Evolutionary conservation across 768 basidiomycete genomes (phyloP).

Genomic region (Hygrophorus russula): DNA sequence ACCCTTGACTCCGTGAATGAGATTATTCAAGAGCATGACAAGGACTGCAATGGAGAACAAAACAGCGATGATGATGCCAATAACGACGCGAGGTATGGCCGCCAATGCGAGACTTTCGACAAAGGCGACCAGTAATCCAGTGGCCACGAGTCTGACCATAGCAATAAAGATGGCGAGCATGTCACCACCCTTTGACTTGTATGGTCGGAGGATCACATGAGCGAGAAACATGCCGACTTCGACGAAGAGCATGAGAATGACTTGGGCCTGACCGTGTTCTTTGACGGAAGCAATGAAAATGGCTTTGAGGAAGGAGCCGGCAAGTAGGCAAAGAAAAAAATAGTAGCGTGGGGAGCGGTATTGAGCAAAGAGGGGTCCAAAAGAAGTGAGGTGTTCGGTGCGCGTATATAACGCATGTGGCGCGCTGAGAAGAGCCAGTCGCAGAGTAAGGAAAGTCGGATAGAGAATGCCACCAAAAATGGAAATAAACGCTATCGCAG

Average conservation of each 20-base stretch:
- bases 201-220: conserved; percentile 47
- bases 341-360: conserved; percentile 60
- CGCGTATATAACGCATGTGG: conserved; percentile 27
- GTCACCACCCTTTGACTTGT: conserved; percentile 58
- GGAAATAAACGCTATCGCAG: conserved; percentile 53
- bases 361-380: conserved; percentile 54
- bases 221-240: conserved; percentile 51
- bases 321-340: conserved; percentile 48
- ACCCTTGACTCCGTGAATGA: conserved; percentile 33
- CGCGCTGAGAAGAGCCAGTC: conserved; percentile 28
- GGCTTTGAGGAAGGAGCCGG: conserved; percentile 54
- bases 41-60: conserved; percentile 63
- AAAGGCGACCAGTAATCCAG: conserved; percentile 70
- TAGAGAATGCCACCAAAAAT: conserved; percentile 38
- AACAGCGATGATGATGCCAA: conserved; percentile 66
- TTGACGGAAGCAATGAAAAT: conserved; percentile 62
- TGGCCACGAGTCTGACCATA: conserved; percentile 56
- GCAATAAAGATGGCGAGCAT: conserved; percentile 57
- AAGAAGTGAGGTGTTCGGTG: conserved; percentile 23
- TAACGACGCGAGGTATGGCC: conserved; percentile 71
- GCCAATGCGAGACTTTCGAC: conserved; percentile 49
- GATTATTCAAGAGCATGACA: conserved; percentile 57
- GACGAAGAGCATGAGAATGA: conserved; percentile 53
- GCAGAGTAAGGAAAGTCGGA: conserved; percentile 37
- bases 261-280: conserved; percentile 51